Conservation (phyloP, 768 basidiomycete genomes). For the Clathrus columnatus region DNA sequence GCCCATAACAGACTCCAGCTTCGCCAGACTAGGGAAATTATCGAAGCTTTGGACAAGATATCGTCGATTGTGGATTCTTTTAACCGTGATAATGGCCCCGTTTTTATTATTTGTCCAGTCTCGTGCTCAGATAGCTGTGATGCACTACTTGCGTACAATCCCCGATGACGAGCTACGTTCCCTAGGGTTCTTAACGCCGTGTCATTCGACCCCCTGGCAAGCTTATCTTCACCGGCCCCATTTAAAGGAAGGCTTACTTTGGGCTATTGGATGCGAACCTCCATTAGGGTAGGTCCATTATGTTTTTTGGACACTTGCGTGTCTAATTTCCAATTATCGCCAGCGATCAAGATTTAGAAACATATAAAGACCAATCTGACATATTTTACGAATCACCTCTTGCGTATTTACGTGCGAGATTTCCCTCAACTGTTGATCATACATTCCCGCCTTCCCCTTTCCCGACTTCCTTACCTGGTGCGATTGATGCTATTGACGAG, state of each 20-base stretch:
- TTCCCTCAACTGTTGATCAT: conserved; percentile 55
- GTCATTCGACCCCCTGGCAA: conserved; percentile 92
- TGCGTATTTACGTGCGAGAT: conserved; percentile 54
- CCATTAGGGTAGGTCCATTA: conserved; percentile 59
- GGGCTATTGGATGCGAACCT: conserved; percentile 91
- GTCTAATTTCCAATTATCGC: conserved; percentile 9
- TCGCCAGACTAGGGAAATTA: conserved; percentile 11
- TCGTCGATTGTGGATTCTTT: conserved; percentile 33
- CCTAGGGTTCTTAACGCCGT: conserved; percentile 87
- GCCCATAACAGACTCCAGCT: conserved; percentile 48
- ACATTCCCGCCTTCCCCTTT: conserved; percentile 56
- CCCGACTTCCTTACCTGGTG: conserved; percentile 43
- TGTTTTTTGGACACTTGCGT: neutral
- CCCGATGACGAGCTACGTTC: conserved; percentile 39
- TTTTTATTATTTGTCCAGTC: conserved; percentile 70
- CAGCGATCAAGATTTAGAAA: conserved; percentile 42
- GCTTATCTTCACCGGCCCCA: conserved; percentile 72
- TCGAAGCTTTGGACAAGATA: conserved; percentile 2
- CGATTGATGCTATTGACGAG: conserved; percentile 18
- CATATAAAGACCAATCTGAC: conserved; percentile 74
- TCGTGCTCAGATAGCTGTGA: conserved; percentile 67
- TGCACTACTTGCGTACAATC: conserved; percentile 55
- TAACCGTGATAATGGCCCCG: conserved; percentile 51
- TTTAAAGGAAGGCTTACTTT: conserved; percentile 52
- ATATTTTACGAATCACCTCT: conserved; percentile 70